These are phyloP conservation scores for Panus rudis DNA, from an alignment of 768 basidiomycete genomes.

Conservation along the genomic window DNA sequence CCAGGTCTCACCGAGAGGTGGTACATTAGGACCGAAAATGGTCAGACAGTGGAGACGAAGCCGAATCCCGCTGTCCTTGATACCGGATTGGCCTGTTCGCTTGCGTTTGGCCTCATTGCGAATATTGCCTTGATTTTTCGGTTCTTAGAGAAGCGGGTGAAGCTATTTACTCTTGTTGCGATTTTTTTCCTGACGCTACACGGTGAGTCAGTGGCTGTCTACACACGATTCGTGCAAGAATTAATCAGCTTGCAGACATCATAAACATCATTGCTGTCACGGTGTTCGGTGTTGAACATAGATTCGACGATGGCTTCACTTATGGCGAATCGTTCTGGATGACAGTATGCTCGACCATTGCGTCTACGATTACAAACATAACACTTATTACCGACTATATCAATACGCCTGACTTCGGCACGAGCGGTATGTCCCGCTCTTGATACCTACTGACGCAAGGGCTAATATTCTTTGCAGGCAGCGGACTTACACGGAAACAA, in stretches of 20 bases:
- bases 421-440: conserved; percentile 41
- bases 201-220: conserved; percentile 35
- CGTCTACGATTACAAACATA: conserved; percentile 57
- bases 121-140: conserved; percentile 61
- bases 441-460: not conserved
- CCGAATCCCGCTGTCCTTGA: conserved; percentile 53
- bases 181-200: conserved; percentile 63
- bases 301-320: conserved; percentile 59
- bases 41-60: conserved; percentile 38
- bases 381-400: conserved; percentile 60
- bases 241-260: conserved; percentile 44
- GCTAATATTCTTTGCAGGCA: conserved; percentile 36
- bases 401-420: conserved; percentile 52
- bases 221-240: too few relatives aligned
- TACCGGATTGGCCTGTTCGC: conserved; percentile 56
- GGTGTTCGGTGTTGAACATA: conserved; percentile 56
- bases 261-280: conserved; percentile 59
- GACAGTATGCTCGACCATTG: conserved; percentile 66
- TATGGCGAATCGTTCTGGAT: conserved; percentile 69
- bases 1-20: conserved; percentile 72
- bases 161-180: conserved; percentile 53
- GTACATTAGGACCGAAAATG: conserved; percentile 53
- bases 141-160: conserved; percentile 66
- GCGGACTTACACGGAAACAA: conserved; percentile 76
- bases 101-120: conserved; percentile 61